A percentile compares a stretch with the other conserved stretches of the same genome.
These are phyloP conservation scores for Fomes fomentarius DNA, from an alignment of 1,284 basidiomycete species.

Conservation along the genomic window DNA sequence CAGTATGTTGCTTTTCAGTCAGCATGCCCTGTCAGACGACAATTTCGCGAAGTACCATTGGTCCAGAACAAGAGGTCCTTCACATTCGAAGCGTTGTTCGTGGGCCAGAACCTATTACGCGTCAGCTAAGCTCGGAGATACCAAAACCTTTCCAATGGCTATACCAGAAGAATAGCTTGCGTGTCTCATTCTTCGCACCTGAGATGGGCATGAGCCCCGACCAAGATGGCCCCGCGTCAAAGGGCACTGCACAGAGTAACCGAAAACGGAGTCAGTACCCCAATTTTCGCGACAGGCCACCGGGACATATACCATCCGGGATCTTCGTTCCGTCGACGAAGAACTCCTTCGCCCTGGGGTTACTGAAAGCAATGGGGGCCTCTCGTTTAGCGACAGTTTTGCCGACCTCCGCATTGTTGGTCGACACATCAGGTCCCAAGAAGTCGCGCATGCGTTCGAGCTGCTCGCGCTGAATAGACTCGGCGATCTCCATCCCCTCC, in stretches of 20 bases:
- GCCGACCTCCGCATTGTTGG: not conserved
- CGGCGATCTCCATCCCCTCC: constrained; percentile 45
- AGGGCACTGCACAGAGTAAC: constrained; percentile 31
- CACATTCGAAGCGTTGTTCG: constrained; percentile 44
- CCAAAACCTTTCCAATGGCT: not conserved
- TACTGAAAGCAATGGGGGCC: constrained; percentile 35
- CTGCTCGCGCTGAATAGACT: constrained; percentile 52
- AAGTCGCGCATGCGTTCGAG: constrained; percentile 46
- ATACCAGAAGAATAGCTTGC: constrained; percentile 51
- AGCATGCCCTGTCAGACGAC: not conserved
- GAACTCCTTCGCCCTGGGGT: constrained; percentile 38
- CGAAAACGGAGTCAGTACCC: no score
- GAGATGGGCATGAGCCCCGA: constrained; percentile 44
- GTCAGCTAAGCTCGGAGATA: not conserved
- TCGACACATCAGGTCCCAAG: constrained; percentile 36
- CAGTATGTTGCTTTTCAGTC: constrained; percentile 1
- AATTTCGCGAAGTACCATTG: constrained; percentile 25
- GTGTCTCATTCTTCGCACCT: constrained; percentile 37
- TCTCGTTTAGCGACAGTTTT: constrained; percentile 20
- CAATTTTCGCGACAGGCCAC: constrained; percentile 23
- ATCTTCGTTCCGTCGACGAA: constrained; percentile 37
- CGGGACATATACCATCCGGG: constrained; percentile 31
- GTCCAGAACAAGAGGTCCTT: constrained; percentile 58
- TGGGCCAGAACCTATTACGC: constrained; percentile 46
- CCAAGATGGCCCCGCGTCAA: constrained; percentile 45